Base-by-base conservation (phyloP, 306 rosid species). In the Myrica gale region DNA sequence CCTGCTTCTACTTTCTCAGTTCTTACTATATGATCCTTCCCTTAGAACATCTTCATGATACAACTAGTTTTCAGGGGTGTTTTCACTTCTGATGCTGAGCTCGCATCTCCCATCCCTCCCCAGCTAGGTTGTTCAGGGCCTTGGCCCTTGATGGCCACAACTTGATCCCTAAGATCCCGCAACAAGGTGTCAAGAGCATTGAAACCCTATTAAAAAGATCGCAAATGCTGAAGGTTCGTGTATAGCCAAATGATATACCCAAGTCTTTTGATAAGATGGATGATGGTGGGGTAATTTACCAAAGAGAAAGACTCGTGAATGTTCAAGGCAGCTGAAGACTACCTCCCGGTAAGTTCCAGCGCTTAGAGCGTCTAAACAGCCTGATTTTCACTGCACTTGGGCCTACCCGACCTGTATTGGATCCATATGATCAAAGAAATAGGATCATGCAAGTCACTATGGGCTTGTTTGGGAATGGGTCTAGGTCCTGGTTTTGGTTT, bases 151-250 rank as follows among this genome's bases (percentile, higher is more conserved):
- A 87, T 52, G 62, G 67, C 7, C 82, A 81, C 26, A 79, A 69
- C 45, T 76, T 89, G 69, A 42, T 89, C 67, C 88, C 89, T 1
- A 83, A 85, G 63, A 26, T 84, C 70, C 46, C 78, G 1, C 84
- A 81, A 1, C 80, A 87, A 3, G 50, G 15, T 23, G 41, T 87
- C 8, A 69, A 78, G 6, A 73, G 79, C 37, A 37, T 70, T 51
- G 91, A 80, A 43, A n/a, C 74, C 62, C 89, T 75, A 74, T 86
- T 79, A 90, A 84, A 84, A 90, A 83, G 72, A 53, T 86, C n/a
- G 78, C 68, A 81, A 73, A 47, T 4, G 48, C 67, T 26, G 77
- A 82, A 70, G 86, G 77, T 85, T 1, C 5, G 62, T 12, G 11
- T 47, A 47, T 47, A 9, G 1, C 51, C 26, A 23, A 23, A 23